Conservation (phyloP, 495 filamentous ascomycete genomes). For the Penicillium pulvis region DNA sequence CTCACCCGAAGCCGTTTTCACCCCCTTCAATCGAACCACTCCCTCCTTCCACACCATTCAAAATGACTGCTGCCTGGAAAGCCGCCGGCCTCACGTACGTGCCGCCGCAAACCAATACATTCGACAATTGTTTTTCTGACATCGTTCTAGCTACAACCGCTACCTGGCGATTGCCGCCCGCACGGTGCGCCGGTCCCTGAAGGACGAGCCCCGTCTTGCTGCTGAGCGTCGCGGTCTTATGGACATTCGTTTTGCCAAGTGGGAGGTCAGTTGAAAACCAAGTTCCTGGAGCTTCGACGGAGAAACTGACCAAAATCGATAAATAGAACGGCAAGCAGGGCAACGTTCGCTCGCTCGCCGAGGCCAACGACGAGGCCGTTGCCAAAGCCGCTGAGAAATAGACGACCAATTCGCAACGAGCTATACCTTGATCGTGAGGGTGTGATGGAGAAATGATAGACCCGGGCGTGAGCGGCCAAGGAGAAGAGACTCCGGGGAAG, state of each 20-base stretch:
- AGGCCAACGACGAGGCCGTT: slow-evolving; percentile 67
- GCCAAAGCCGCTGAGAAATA: slow-evolving; percentile 49
- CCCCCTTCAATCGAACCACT: slow-evolving; percentile 34
- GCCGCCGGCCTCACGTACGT: slow-evolving; percentile 92
- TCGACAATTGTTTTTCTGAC: slow-evolving; percentile 31
- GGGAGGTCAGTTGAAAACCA: slow-evolving; percentile 66
- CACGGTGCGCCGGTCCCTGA: slow-evolving; percentile 79
- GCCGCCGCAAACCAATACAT: not conserved
- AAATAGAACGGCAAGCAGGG: slow-evolving; percentile 93
- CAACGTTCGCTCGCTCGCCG: slow-evolving; percentile 72
- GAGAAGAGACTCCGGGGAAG: slow-evolving; percentile 21
- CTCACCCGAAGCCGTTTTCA: slow-evolving; percentile 33
- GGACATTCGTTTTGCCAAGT: slow-evolving; percentile 93
- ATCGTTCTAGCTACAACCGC: slow-evolving; percentile 50
- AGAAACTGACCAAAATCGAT: slow-evolving; percentile 26
- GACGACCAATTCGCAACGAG: slow-evolving; percentile 15
- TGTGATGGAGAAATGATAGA: slow-evolving; percentile 6
- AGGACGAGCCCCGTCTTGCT: slow-evolving; percentile 82
- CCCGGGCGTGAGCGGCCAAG: slow-evolving; percentile 20
- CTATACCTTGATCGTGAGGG: not conserved
- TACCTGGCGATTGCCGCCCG: slow-evolving; percentile 59
- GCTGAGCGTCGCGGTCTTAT: slow-evolving; percentile 89
- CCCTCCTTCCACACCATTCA: slow-evolving; percentile 49
- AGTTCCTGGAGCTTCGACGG: not conserved
- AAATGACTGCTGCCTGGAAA: slow-evolving; percentile 99